Evolutionary conservation across 139 green algal species (phyloP).

Genomic region (Penium margaritaceum): DNA sequence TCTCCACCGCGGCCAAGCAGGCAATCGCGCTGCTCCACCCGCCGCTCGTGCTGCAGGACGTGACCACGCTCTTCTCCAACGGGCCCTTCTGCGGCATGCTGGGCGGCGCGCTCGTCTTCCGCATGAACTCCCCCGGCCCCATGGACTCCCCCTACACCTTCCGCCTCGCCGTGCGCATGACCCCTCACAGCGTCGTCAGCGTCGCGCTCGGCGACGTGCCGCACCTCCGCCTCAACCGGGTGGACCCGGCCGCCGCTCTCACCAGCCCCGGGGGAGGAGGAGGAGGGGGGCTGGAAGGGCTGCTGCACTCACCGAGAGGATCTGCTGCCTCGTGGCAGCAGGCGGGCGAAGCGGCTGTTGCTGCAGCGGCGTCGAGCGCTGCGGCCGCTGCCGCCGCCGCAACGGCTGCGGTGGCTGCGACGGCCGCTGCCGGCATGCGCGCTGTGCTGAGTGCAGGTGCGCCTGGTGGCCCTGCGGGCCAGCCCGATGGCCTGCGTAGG

Average conservation of each 20-base stretch:
- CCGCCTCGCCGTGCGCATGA: conserved; percentile 17
- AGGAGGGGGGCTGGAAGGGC: background rate
- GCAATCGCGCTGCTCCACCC: conserved; percentile 11
- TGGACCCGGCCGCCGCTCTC: background rate
- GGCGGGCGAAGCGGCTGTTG: background rate
- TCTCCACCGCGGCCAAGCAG: conserved; percentile 5
- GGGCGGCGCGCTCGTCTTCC: conserved; percentile 14
- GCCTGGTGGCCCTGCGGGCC: too few species aligned
- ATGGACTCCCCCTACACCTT: conserved; percentile 17
- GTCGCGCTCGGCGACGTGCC: conserved; percentile 20
- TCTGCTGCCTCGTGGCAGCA: background rate
- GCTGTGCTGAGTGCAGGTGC: too few species aligned
- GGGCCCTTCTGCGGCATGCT: conserved; percentile 31
- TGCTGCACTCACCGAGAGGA: background rate
- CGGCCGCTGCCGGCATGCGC: background rate
- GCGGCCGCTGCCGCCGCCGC: background rate
- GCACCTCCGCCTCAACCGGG: conserved; percentile 3
- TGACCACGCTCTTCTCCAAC: conserved; percentile 26
- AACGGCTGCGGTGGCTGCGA: background rate
- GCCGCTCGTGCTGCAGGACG: conserved; percentile 20
- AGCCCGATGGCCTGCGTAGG: too few species aligned
- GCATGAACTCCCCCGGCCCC: conserved; percentile 19
- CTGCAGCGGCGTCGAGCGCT: background rate
- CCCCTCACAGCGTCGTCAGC: conserved; percentile 1
- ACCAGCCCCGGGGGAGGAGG: background rate